These are phyloP conservation scores for Phytophthora pluvialis DNA, from an alignment of 352 stramenopile genomes.

Conservation along the genomic window DNA sequence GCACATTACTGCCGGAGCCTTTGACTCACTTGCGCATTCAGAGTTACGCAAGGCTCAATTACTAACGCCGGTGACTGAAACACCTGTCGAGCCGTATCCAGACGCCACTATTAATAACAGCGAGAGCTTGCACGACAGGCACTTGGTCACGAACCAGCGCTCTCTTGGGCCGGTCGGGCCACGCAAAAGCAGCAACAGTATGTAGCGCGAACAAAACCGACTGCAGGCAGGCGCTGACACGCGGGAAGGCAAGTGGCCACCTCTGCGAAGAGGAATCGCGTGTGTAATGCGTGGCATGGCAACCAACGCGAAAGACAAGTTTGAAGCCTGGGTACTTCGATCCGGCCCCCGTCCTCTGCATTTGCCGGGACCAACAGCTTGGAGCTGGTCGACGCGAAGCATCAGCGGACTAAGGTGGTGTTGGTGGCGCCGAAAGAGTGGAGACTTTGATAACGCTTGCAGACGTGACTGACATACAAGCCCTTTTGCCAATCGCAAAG, in stretches of 20 bases:
- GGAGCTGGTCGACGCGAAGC: background rate
- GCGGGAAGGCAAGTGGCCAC: constrained; percentile 12
- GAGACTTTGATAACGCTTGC: constrained; percentile 8
- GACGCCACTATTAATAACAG: constrained; percentile 4
- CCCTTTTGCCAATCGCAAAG: constrained; percentile 9
- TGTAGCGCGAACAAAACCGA: constrained; percentile 16
- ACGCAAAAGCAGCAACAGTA: constrained; percentile 12
- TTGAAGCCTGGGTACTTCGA: constrained; percentile 3
- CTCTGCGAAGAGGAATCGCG: background rate
- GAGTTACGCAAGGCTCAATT: constrained; percentile 18
- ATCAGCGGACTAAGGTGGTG: background rate
- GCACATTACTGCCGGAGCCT: constrained; percentile 14
- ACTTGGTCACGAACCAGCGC: background rate
- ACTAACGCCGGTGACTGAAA: constrained; percentile 14
- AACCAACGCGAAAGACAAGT: constrained; percentile 31
- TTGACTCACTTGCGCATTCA: constrained; percentile 29
- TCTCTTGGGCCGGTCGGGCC: constrained; percentile 11
- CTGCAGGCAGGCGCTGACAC: background rate
- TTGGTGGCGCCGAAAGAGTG: no score
- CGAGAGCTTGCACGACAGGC: constrained; percentile 1
- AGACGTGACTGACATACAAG: constrained; percentile 7
- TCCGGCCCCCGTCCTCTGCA: background rate
- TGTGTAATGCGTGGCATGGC: constrained; percentile 19
- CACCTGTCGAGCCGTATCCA: constrained; percentile 13
- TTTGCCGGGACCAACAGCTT: no score